A percentile compares a stretch with the other conserved stretches of the same genome.
These are phyloP conservation scores for Podospora pseudopauciseta DNA, from an alignment of 495 filamentous ascomycete genomes.

Conservation along the genomic window DNA sequence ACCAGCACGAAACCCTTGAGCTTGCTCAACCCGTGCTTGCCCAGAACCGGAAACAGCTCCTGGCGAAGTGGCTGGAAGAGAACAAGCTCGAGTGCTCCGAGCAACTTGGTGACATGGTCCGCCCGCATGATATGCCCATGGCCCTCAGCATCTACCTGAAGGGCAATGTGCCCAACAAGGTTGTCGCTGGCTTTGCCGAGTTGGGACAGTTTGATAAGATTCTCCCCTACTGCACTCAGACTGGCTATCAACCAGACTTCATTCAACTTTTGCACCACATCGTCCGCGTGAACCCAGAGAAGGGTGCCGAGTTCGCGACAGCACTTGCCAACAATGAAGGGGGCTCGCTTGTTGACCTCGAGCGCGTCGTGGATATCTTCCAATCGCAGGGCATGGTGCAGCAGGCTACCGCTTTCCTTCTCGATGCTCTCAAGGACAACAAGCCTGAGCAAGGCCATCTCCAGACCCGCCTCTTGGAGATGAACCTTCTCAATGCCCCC, in stretches of 20 bases:
- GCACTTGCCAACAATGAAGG: constrained; percentile 79
- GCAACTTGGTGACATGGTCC: constrained; percentile 90
- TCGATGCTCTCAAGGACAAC: constrained; percentile 92
- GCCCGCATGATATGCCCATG: constrained; percentile 79
- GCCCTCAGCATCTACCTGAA: constrained; percentile 83
- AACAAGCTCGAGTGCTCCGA: constrained; percentile 94
- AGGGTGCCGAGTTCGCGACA: constrained; percentile 89
- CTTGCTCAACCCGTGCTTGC: constrained; percentile 86
- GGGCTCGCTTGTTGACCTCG: constrained; percentile 84
- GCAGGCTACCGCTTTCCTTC: constrained; percentile 92
- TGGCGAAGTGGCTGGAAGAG: constrained; percentile 97
- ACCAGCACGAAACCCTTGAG: constrained; percentile 90
- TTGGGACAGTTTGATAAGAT: constrained; percentile 96
- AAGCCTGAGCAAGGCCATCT: constrained; percentile 88
- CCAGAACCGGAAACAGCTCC: constrained; percentile 89
- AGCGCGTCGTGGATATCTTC: constrained; percentile 96
- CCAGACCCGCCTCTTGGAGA: constrained; percentile 92
- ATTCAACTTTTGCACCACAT: constrained; percentile 87
- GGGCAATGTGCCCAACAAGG: constrained; percentile 84
- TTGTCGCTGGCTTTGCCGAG: constrained; percentile 90
- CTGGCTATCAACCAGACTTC: constrained; percentile 87
- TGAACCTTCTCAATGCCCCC: constrained; percentile 94
- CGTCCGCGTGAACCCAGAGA: constrained; percentile 86
- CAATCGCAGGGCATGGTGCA: constrained; percentile 96
- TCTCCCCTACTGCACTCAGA: constrained; percentile 77